A percentile compares a stretch with the other conserved stretches of the same genome.
phyloP scores from a whole-genome alignment of 75 land plant species.

The Cryptomeria japonica region DNA sequence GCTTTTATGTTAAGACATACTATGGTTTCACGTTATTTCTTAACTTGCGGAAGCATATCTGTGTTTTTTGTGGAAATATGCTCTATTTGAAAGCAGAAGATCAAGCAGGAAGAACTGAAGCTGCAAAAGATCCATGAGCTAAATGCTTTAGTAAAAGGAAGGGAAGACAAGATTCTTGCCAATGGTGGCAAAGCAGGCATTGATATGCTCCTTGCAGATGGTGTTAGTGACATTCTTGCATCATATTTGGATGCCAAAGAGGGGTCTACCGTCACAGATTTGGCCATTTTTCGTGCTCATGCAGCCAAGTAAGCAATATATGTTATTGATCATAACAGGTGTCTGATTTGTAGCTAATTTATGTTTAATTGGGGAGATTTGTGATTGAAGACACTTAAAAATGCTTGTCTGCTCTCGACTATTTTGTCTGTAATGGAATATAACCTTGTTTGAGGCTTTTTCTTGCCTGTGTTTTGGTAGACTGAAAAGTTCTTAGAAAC shows the following conservation, averaged over 20 bases:
- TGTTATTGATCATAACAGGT: not conserved
- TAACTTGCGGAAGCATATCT: not conserved
- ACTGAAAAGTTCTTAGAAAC: not conserved
- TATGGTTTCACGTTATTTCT: not conserved
- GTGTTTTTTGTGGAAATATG: not conserved
- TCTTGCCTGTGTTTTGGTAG: not conserved
- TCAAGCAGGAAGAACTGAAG: constrained; percentile 41
- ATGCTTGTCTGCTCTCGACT: not conserved
- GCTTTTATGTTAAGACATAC: not conserved
- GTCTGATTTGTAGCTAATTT: not conserved
- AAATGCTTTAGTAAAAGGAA: constrained; percentile 7
- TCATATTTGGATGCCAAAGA: constrained; percentile 28
- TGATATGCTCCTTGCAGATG: constrained; percentile 24
- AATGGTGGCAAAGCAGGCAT: constrained; percentile 24
- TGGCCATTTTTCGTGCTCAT: constrained; percentile 39
- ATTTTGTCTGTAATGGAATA: too few relatives aligned
- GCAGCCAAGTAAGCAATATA: constrained; percentile 28
- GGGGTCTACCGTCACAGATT: constrained; percentile 29
- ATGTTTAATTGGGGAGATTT: not conserved
- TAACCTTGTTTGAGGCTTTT: not conserved
- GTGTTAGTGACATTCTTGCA: constrained; percentile 37
- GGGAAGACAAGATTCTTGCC: constrained; percentile 1
- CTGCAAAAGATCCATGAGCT: constrained; percentile 28
- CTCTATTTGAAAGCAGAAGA: constrained; percentile 18
- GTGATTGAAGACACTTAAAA: not conserved